A percentile compares a stretch with the other conserved stretches of the same genome.
Evolutionary conservation across 345 rosid genomes (phyloP).

Genomic region (Rhizophora mangle): DNA sequence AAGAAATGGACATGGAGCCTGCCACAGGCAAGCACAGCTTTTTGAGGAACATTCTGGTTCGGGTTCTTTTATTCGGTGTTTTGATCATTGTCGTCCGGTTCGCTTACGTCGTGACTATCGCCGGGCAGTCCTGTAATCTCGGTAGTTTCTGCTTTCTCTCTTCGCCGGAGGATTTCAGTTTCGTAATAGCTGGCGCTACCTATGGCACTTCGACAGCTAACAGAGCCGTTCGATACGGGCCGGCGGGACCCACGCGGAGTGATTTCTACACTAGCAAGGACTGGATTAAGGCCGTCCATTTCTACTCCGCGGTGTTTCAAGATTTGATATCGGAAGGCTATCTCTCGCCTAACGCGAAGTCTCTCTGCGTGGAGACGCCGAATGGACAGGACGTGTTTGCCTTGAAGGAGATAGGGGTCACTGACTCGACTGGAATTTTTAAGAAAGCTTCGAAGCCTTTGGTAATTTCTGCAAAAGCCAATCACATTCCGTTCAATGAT

Average conservation of each 20-base stretch:
- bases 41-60: conserved; percentile 56
- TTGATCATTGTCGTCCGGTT: conserved; percentile 67
- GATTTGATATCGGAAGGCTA: conserved; percentile 72
- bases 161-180: conserved; percentile 55
- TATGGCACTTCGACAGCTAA: conserved; percentile 35
- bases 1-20: conserved; percentile 51
- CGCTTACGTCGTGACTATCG: conserved; percentile 71
- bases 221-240: conserved; percentile 35
- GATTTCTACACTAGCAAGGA: conserved; percentile 59
- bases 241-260: conserved; percentile 20
- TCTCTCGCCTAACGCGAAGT: conserved; percentile 53
- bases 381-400: conserved; percentile 77
- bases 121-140: conserved; percentile 80
- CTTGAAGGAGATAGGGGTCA: conserved; percentile 71
- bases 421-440: conserved; percentile 63
- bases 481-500: conserved; percentile 50
- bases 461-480: conserved; percentile 58
- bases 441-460: conserved; percentile 77
- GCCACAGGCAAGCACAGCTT: conserved; percentile 54
- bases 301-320: conserved; percentile 70
- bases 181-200: conserved; percentile 45
- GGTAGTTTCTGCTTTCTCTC: conserved; percentile 90
- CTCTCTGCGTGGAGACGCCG: conserved; percentile 69
- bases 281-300: conserved; percentile 59
- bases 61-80: conserved; percentile 64